Evolutionary conservation across 768 basidiomycete genomes (phyloP), one percentile per base, ranked within the genome.

Genomic region (Podaxis sp.): DNA sequence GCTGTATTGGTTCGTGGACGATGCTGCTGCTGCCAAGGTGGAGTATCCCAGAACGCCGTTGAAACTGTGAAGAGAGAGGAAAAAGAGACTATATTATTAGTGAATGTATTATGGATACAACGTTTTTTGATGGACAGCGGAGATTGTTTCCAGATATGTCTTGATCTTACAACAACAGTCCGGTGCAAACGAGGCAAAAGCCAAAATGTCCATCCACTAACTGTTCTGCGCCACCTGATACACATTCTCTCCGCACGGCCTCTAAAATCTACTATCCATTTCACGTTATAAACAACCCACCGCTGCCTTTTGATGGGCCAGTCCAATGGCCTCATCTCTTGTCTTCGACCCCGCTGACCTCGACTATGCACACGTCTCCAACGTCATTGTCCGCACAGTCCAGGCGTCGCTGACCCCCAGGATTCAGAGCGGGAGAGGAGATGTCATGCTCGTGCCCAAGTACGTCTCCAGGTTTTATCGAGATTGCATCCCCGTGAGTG

Each of bases 1-100:
- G 59, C 82, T 97, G 36, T 95, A 88, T 75, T 99, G 95, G 96
- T 99, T 99, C 76, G 87, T 92, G 39, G 95, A 98, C 76, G 87
- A 93, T 53, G 88, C 87, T 7, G 96, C 97, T 2, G 82, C 88
- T 8, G 76, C 76, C 49, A 85, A 88, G 67, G 81, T 89, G 33
- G 69, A 79, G 69, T 90, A 86, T 70, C 74, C 82, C 12, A 82
- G 76, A 74, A 83, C 84, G 3, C 66, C 78, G 15, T 86, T 90
- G 76, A 85, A 84, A 73, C 71, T 88, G 65, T 90, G 75, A 75
- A 61, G 58, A 44, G 36, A 60, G 57, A 49, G 6, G 49, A 51
- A 26, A 51, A 13, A 24, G 19, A 51, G 9, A 51, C 19, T 26
- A 24, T 51, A 24, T 24, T 51, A 28, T 22, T 44, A 15, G 15